Evolutionary conservation across 179 eudicot genomes (phyloP).

Genomic region (Camellia oleifera): DNA sequence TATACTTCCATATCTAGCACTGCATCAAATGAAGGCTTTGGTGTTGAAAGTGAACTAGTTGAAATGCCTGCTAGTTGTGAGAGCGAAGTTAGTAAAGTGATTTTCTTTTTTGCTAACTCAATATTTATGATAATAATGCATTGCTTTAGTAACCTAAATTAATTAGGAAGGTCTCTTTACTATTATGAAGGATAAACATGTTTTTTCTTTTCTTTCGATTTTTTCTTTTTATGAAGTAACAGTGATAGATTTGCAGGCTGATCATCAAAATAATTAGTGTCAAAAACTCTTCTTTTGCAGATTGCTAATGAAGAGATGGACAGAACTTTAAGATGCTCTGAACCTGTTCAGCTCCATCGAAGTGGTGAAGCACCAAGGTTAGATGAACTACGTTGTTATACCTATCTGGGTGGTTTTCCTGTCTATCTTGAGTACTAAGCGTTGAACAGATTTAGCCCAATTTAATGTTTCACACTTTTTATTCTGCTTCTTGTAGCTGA

Average conservation of each 20-base stretch:
- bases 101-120: too few relatives aligned
- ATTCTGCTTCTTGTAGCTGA: not conserved
- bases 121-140: too few relatives aligned
- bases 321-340: not conserved
- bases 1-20: too few relatives aligned
- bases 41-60: too few relatives aligned
- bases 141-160: not conserved
- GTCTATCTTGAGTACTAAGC: not conserved
- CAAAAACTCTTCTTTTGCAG: slow-evolving; percentile 4
- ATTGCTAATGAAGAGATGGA: not conserved
- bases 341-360: not conserved
- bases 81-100: too few relatives aligned
- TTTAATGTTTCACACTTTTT: not conserved
- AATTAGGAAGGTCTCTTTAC: not conserved
- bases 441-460: not conserved
- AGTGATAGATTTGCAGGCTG: not conserved
- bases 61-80: too few relatives aligned
- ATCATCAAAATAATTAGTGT: not conserved
- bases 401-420: not conserved
- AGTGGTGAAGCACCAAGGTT: not conserved
- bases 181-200: not conserved
- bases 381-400: not conserved
- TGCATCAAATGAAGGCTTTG: too few relatives aligned
- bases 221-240: not conserved
- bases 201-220: not conserved